Percentiles rank a stretch among this genome's conserved stretches.
Evolutionary conservation across 441 rosid species (phyloP).

Genomic region (Arabidopsis hybrid): DNA sequence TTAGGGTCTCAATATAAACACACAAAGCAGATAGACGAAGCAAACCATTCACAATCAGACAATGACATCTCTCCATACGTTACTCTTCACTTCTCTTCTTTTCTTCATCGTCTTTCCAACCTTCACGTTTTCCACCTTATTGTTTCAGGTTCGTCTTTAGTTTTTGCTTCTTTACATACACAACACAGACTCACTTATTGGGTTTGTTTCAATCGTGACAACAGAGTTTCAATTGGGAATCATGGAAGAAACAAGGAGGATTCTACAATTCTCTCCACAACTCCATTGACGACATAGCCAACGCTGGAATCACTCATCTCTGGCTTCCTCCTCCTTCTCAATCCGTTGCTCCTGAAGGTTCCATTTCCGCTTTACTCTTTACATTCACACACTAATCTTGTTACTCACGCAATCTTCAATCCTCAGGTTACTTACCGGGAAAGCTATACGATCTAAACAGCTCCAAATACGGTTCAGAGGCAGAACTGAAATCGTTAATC

Average conservation of each 20-base stretch:
- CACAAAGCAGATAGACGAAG: conserved; percentile 10
- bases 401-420: not conserved
- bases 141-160: conserved; percentile 42
- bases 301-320: conserved; percentile 66
- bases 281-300: conserved; percentile 56
- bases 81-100: conserved; percentile 35
- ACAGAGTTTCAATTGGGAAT: conserved; percentile 64
- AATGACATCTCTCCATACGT: conserved; percentile 25
- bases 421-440: conserved; percentile 85
- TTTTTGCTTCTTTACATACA: not conserved
- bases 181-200: not conserved
- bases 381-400: not conserved
- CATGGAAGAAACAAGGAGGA: conserved; percentile 61
- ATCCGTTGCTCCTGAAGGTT: conserved; percentile 60
- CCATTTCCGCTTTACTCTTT: not conserved
- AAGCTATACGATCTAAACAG: conserved; percentile 75
- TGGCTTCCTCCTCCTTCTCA: conserved; percentile 91
- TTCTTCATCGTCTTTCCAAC: conserved; percentile 50
- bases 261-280: conserved; percentile 69
- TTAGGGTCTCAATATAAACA: not conserved
- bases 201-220: not conserved
- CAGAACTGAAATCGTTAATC: conserved; percentile 63
- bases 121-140: conserved; percentile 49
- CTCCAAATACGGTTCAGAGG: conserved; percentile 73
- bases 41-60: conserved; percentile 3